Evolutionary conservation across 2,329 filamentous ascomycete species (phyloP), one percentile per base, ranked within the genome.

Genomic region (Xylaria sp.): DNA sequence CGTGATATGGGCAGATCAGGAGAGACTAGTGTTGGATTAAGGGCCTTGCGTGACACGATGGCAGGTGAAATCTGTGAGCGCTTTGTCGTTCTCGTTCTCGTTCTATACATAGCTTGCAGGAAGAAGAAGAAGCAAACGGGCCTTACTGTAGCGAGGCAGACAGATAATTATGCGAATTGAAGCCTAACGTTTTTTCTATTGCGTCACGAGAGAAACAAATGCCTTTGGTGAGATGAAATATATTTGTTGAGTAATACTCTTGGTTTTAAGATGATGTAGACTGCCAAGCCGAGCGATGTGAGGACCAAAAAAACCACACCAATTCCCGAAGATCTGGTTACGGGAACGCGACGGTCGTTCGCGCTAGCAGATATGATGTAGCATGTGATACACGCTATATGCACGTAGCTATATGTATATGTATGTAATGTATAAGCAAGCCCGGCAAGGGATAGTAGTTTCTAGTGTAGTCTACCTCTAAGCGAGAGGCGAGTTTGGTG

Each of bases 161-260:
- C 50, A 56, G 28, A 68, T 68, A 65, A 64, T 57, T 52, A 57
- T 57, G 61, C 52, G 51, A 69, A 69, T 66, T 58, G 52, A 69
- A 39, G 23, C 25, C 34, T 34, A 63, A 62, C 51, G 57, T 62
- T 69, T 65, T 20, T 55, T 64, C 39, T 44, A 32, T 50, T n/a
- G 15, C 18, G 41, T 32, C 28, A 23, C 20, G 15, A 59, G 8
- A 4, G 15, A 18, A 15, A 20, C 54, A 12, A 37, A 37, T 37
- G 34, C 34, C 15, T 20, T 34, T 3, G 13, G 7, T 50, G 46
- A 64, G n/a, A 25, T n/a, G 23, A 46, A 44, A 20, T 25, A 20
- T 50, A n/a, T 20, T 1, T 8, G 2, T 48, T 46, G 8, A 44
- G 9, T 20, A 18, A 1, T 10, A 34, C 32, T 62, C 8, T 44